Evolutionary conservation across 805 yeast species (phyloP).

Genomic region (Lipomyces yamanashiensis): DNA sequence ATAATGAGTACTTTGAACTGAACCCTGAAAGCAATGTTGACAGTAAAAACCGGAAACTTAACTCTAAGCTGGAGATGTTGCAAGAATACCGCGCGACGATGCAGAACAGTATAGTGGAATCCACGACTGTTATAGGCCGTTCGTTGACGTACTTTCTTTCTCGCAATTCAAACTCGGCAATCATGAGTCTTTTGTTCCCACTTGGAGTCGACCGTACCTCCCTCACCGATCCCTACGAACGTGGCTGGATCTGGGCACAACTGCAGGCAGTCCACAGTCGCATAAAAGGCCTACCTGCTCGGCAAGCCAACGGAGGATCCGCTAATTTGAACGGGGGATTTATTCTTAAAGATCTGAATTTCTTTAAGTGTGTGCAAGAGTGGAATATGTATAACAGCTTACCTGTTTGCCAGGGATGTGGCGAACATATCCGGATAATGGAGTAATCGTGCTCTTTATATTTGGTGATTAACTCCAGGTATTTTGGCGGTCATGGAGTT

Average conservation of each 20-base stretch:
- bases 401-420: conserved; percentile 16
- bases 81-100: not conserved
- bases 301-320: not conserved
- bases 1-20: not conserved
- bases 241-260: conserved; percentile 22
- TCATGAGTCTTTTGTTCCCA: conserved; percentile 7
- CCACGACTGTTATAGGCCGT: not conserved
- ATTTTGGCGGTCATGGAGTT: not conserved
- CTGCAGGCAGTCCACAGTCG: conserved; percentile 3
- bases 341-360: not conserved
- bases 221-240: conserved; percentile 7
- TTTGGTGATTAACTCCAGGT: not conserved
- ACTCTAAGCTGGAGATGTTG: no score
- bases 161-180: conserved; percentile 16
- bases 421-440: conserved; percentile 8
- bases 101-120: not conserved
- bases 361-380: not conserved
- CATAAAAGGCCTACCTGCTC: not conserved
- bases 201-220: conserved; percentile 3
- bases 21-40: not conserved
- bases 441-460: not conserved
- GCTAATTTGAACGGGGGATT: not conserved
- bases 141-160: conserved; percentile 2
- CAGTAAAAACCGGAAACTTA: not conserved
- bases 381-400: conserved; percentile 2